These are phyloP conservation scores for Sphaerostilbella broomeana DNA, from an alignment of 2,329 filamentous ascomycete species.

Conservation along the genomic window DNA sequence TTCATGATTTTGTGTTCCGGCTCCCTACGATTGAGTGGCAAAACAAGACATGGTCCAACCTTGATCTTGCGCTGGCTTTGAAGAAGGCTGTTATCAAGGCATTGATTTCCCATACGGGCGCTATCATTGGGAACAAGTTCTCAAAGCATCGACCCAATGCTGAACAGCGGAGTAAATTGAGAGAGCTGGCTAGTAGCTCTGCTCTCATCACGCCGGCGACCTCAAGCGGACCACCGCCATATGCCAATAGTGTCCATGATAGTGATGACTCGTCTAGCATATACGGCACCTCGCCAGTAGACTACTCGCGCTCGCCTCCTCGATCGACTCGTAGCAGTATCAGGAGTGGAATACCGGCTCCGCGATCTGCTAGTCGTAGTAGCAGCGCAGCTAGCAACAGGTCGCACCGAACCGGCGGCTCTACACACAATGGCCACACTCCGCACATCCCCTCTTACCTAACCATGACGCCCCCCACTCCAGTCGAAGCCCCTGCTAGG, in stretches of 20 bases:
- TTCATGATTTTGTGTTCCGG: conserved; percentile 95
- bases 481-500: conserved; percentile 23
- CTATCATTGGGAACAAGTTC: conserved; percentile 97
- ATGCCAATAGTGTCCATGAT: conserved; percentile 39
- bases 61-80: conserved; percentile 84
- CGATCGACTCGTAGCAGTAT: conserved; percentile 44
- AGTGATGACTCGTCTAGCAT: conserved; percentile 53
- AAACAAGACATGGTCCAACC: conserved; percentile 98
- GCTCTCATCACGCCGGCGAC: conserved; percentile 51
- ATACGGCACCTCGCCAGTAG: conserved; percentile 46
- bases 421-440: conserved; percentile 20
- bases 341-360: conserved; percentile 40
- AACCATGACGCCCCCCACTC: conserved; percentile 44
- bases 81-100: conserved; percentile 94
- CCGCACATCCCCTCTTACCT: conserved; percentile 34
- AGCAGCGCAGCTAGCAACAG: conserved; percentile 45
- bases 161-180: conserved; percentile 69
- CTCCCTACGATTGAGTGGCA: conserved; percentile 91
- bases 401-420: conserved; percentile 34
- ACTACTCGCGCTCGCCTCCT: conserved; percentile 54
- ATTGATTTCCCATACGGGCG: conserved; percentile 88
- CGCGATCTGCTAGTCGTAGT: conserved; percentile 43
- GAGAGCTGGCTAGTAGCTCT: conserved; percentile 76
- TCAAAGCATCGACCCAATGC: conserved; percentile 77
- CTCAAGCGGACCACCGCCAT: conserved; percentile 29